Percentiles rank a stretch among this genome's conserved stretches.
Conservation (phyloP, 805 yeast species). For the Spathaspora girioi region DNA sequence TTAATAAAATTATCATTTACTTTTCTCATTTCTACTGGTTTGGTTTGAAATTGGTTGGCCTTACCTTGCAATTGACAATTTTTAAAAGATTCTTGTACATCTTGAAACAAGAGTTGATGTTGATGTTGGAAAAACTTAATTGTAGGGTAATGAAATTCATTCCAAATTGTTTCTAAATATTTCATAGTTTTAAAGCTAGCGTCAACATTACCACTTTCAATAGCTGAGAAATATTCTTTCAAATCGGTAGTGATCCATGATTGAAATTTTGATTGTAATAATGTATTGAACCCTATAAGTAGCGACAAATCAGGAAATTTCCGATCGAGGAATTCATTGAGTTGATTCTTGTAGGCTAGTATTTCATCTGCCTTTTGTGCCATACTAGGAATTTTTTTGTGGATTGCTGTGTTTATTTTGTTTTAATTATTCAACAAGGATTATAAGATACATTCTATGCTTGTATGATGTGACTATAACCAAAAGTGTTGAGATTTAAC, state of each 20-base stretch:
- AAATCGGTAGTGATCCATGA: constrained; percentile 37
- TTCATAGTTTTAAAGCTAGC: constrained; percentile 33
- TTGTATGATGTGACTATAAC: neutral
- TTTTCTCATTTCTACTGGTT: constrained; percentile 55
- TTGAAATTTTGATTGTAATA: constrained; percentile 45
- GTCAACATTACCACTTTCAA: constrained; percentile 7
- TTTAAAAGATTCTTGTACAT: constrained; percentile 14
- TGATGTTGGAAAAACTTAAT: constrained; percentile 51
- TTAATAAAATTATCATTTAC: constrained; percentile 50
- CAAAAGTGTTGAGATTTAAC: neutral
- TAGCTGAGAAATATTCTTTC: constrained; percentile 22
- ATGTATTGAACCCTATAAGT: constrained; percentile 45
- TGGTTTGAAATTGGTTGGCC: constrained; percentile 18
- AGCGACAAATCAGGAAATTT: constrained; percentile 38
- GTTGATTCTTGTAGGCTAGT: constrained; percentile 14
- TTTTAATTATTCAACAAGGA: neutral
- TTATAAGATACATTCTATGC: neutral
- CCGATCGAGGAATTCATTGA: constrained; percentile 14
- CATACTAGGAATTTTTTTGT: constrained; percentile 1
- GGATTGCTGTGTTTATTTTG: neutral
- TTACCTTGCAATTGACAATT: constrained; percentile 11
- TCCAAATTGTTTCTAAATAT: constrained; percentile 50
- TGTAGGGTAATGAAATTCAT: constrained; percentile 60
- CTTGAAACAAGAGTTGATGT: constrained; percentile 23
- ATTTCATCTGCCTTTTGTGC: constrained; percentile 10